These are phyloP conservation scores for Phytophthora pluvialis DNA, from an alignment of 352 stramenopile species.

Conservation along the genomic window DNA sequence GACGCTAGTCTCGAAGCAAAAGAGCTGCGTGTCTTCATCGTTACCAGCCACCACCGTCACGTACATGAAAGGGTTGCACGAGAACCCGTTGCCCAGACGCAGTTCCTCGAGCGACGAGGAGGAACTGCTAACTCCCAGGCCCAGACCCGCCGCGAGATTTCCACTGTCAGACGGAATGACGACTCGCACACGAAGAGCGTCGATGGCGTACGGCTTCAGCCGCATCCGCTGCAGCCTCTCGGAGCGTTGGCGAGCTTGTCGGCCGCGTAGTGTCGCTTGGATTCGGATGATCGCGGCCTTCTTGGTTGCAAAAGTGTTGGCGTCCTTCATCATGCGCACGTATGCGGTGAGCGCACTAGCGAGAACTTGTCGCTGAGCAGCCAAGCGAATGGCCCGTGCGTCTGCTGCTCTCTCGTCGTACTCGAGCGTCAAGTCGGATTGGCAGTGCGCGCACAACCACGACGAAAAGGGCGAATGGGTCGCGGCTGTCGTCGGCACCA, in stretches of 20 bases:
- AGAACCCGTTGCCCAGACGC: conserved; percentile 70
- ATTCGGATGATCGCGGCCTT: conserved; percentile 64
- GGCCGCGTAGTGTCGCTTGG: conserved; percentile 56
- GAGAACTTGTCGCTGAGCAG: conserved; percentile 57
- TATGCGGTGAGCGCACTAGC: conserved; percentile 63
- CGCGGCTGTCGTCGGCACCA: conserved; percentile 38
- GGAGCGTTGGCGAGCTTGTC: conserved; percentile 57
- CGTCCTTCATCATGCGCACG: conserved; percentile 71
- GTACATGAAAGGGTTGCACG: conserved; percentile 78
- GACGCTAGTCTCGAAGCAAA: conserved; percentile 74
- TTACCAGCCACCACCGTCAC: conserved; percentile 71
- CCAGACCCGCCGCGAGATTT: conserved; percentile 12
- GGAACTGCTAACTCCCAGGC: conserved; percentile 11
- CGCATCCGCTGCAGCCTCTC: conserved; percentile 54
- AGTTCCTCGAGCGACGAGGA: conserved; percentile 45
- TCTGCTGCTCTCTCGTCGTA: conserved; percentile 62
- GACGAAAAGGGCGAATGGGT: conserved; percentile 43
- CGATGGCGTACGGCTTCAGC: conserved; percentile 64
- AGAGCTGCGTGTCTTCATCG: conserved; percentile 69
- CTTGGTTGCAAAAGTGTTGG: conserved; percentile 60
- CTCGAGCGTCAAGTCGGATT: conserved; percentile 52
- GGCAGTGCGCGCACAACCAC: conserved; percentile 66
- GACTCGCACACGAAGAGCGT: conserved; percentile 39
- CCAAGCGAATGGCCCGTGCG: conserved; percentile 44
- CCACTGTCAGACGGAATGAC: conserved; percentile 12